These are phyloP conservation scores for Achlya hypogyna DNA, from an alignment of 352 stramenopile genomes.

Conservation along the genomic window DNA sequence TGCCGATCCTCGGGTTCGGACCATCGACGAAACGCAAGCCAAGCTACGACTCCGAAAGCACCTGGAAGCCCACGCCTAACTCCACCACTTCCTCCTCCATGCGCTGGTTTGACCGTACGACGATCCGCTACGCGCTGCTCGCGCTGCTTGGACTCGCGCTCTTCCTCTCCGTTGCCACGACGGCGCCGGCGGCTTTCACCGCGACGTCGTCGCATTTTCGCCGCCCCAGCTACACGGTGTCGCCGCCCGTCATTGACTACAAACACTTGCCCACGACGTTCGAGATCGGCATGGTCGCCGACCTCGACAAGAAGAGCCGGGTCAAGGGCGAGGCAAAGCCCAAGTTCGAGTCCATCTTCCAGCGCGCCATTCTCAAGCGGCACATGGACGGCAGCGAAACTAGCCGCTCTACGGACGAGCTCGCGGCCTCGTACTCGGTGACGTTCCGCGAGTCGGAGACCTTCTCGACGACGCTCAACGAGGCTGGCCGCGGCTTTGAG, in stretches of 20 bases:
- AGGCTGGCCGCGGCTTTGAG: slow-evolving; percentile 94
- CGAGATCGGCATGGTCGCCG: slow-evolving; percentile 89
- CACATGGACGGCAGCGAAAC: slow-evolving; percentile 29
- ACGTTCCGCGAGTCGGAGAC: slow-evolving; percentile 54
- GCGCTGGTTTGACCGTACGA: background rate
- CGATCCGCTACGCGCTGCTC: background rate
- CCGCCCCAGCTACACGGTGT: background rate
- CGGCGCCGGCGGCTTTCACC: background rate
- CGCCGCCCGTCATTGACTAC: background rate
- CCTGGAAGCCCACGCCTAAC: background rate
- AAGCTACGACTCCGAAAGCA: background rate
- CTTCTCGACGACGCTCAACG: slow-evolving; percentile 85
- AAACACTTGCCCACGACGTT: slow-evolving; percentile 26
- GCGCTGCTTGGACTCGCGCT: background rate
- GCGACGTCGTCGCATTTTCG: background rate
- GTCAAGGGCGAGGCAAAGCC: slow-evolving; percentile 84
- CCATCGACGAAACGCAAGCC: slow-evolving; percentile 4
- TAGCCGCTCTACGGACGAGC: slow-evolving; percentile 22
- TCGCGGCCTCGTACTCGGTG: slow-evolving; percentile 46
- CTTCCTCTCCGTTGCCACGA: background rate
- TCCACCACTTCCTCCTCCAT: background rate
- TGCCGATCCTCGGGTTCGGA: background rate
- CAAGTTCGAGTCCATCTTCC: slow-evolving; percentile 84
- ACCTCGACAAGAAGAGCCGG: slow-evolving; percentile 92
- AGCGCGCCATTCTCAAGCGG: slow-evolving; percentile 86